Conservation (phyloP, 2,329 filamentous ascomycete genomes). For the Diplodia sapinea region DNA sequence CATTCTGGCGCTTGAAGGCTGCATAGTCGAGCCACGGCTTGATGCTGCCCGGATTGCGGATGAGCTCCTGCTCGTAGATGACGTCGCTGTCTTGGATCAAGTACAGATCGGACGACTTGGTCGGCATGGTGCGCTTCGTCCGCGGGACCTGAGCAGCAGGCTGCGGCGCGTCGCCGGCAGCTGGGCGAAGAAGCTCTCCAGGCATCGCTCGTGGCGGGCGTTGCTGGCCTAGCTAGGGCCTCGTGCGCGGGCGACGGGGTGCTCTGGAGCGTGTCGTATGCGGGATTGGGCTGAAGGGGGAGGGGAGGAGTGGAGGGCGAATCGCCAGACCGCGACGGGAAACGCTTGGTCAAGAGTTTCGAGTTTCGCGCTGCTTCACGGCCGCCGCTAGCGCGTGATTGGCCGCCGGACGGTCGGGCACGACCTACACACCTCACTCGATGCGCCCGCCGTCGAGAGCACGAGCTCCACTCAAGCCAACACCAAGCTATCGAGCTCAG, state of each 20-base stretch:
- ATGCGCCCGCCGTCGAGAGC: conserved; percentile 2
- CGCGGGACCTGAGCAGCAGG: conserved; percentile 14
- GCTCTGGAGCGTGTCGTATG: conserved; percentile 10
- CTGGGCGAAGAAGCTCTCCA: conserved; percentile 50
- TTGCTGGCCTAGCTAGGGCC: conserved; percentile 41
- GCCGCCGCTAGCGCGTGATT: conserved; percentile 14
- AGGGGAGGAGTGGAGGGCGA: conserved; percentile 7
- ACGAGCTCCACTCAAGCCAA: conserved; percentile 25
- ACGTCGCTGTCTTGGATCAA: conserved; percentile 82
- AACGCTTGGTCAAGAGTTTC: conserved; percentile 25
- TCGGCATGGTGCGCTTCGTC: conserved; percentile 40
- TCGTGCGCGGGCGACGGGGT: conserved; percentile 33
- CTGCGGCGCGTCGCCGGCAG: conserved; percentile 22
- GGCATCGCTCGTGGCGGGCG: conserved; percentile 48
- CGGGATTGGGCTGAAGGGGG: conserved; percentile 12
- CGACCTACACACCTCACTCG: conserved; percentile 9
- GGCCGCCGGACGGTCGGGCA: conserved; percentile 20
- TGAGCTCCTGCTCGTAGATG: conserved; percentile 94
- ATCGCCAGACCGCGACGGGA: conserved; percentile 5
- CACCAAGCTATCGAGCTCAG: conserved; percentile 21
- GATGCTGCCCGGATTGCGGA: conserved; percentile 81
- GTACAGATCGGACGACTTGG: conserved; percentile 46
- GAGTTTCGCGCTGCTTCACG: conserved; percentile 26
- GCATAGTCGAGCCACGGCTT: conserved; percentile 97
- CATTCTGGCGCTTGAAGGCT: conserved; percentile 87